A percentile compares a stretch with the other conserved stretches of the same genome.
These are phyloP conservation scores for Kwoniella shivajii DNA, from an alignment of 1,284 basidiomycete species.

Conservation along the genomic window DNA sequence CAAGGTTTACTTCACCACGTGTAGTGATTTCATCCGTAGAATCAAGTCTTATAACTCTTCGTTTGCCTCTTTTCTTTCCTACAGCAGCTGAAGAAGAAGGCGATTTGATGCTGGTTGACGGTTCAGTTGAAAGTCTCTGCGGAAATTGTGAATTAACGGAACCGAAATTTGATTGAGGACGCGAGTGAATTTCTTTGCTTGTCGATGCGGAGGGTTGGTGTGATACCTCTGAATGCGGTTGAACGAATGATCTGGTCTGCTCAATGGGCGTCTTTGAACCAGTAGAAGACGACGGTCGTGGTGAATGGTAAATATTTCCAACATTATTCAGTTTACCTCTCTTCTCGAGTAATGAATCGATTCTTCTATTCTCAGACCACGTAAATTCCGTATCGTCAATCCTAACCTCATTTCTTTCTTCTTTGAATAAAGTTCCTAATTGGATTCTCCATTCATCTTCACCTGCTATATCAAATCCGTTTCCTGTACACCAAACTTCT, in stretches of 20 bases:
- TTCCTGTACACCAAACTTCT: constrained; percentile 77
- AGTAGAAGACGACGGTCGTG: too few species aligned
- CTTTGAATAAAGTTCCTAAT: constrained; percentile 79
- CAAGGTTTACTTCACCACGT: neutral
- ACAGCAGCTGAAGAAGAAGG: constrained; percentile 13
- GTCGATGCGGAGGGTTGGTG: too few species aligned
- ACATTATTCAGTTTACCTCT: constrained; percentile 5
- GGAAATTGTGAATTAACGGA: neutral
- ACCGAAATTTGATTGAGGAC: too few species aligned
- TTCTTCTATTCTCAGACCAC: constrained; percentile 72
- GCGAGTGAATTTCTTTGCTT: too few species aligned
- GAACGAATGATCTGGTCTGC: too few species aligned
- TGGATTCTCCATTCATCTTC: constrained; percentile 68
- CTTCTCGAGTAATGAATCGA: constrained; percentile 31
- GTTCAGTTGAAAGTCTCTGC: neutral
- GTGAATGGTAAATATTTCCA: too few species aligned
- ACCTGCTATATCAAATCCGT: constrained; percentile 66
- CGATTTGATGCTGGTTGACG: neutral
- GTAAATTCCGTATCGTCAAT: constrained; percentile 75
- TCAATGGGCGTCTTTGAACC: too few species aligned
- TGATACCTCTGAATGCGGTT: too few species aligned
- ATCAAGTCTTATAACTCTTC: constrained; percentile 39
- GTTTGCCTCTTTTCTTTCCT: constrained; percentile 21
- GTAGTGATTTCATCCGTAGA: neutral
- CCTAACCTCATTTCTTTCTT: constrained; percentile 66